These are phyloP conservation scores for Fusarium pseudograminearum DNA, from an alignment of 2,329 filamentous ascomycete genomes.

Conservation along the genomic window DNA sequence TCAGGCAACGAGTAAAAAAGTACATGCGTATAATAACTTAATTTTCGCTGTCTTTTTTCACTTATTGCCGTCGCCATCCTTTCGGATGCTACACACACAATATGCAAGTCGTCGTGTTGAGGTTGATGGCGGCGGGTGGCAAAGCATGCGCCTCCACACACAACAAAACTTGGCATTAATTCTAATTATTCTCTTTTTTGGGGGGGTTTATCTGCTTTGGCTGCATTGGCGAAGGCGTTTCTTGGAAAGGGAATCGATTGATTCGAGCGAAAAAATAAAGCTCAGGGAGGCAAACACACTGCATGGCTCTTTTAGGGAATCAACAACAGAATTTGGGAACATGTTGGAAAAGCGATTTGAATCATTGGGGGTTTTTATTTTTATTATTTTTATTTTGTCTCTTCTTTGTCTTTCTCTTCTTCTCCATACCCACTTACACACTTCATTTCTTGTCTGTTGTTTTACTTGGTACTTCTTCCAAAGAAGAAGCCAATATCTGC, in stretches of 20 bases:
- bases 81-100: background rate
- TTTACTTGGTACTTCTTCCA: slow-evolving; percentile 5
- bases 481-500: slow-evolving; percentile 12
- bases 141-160: slow-evolving; percentile 15
- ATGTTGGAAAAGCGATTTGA: slow-evolving; percentile 24
- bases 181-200: slow-evolving; percentile 31
- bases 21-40: background rate
- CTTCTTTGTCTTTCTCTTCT: background rate
- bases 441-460: slow-evolving; percentile 25
- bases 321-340: slow-evolving; percentile 4
- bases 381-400: background rate
- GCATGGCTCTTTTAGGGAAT: background rate
- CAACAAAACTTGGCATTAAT: slow-evolving; percentile 33
- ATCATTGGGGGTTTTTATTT: background rate
- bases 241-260: background rate
- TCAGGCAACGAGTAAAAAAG: slow-evolving; percentile 47
- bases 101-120: slow-evolving; percentile 11
- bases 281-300: slow-evolving; percentile 11
- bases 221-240: slow-evolving; percentile 43
- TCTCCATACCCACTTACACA: slow-evolving; percentile 28
- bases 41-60: background rate
- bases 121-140: slow-evolving; percentile 17
- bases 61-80: slow-evolving; percentile 7
- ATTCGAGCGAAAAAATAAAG: slow-evolving; percentile 19
- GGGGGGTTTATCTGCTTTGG: background rate